phyloP scores from a whole-genome alignment of 768 basidiomycete species.

The Amanita polypyramis region DNA sequence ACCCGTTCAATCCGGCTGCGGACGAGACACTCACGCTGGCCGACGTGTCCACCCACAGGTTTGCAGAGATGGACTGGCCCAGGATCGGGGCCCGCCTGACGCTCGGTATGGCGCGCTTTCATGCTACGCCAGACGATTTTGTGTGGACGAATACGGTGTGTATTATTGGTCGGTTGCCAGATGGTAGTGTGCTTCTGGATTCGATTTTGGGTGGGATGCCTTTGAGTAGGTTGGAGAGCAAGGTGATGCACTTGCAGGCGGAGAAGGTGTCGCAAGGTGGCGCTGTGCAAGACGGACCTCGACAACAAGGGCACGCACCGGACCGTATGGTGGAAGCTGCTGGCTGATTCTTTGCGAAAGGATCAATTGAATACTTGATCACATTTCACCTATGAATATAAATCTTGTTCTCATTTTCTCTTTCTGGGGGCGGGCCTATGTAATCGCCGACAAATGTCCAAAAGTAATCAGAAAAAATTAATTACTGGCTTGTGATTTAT shows the following conservation, averaged over 20 bases:
- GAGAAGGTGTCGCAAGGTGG: not conserved
- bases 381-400: no score
- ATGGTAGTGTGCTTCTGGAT: constrained; percentile 2
- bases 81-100: not conserved
- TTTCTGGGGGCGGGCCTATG: no score
- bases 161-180: not conserved
- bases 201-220: not conserved
- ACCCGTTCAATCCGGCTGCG: not conserved
- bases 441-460: no score
- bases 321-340: no score
- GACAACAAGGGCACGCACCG: not conserved
- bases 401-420: no score
- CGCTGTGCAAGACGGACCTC: not conserved
- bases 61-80: constrained; percentile 6
- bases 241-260: not conserved
- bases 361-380: no score
- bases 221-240: not conserved
- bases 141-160: constrained; percentile 1
- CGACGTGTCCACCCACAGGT: not conserved
- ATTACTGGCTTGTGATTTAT: no score
- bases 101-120: not conserved
- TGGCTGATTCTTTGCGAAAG: no score
- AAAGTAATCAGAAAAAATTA: no score
- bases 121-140: not conserved
- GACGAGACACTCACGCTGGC: constrained; percentile 2